Evolutionary conservation across 176 grass and related monocot species (phyloP).

Genomic region (Areca catechu): DNA sequence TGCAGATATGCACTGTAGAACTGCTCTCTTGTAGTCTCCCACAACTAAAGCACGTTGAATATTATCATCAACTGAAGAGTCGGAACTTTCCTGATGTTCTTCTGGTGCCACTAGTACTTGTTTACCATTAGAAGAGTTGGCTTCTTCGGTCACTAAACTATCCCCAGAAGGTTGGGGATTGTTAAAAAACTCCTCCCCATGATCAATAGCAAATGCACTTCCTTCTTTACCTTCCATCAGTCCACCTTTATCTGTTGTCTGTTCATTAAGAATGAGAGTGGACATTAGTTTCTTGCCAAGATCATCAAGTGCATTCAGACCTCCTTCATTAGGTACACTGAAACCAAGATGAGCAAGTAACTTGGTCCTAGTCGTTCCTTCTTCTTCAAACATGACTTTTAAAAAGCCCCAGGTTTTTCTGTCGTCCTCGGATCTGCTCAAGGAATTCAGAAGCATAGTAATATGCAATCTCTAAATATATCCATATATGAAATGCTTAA

Average conservation of each 20-base stretch:
- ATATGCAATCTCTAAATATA: background rate
- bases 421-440: too few relatives aligned
- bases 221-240: conserved; percentile 23
- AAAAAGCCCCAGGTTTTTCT: too few relatives aligned
- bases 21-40: conserved; percentile 90
- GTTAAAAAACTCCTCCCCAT: conserved; percentile 95
- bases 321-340: conserved; percentile 27
- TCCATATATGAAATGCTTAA: too few relatives aligned
- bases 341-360: too few relatives aligned
- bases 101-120: conserved; percentile 28
- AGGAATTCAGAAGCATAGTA: too few relatives aligned
- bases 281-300: conserved; percentile 51
- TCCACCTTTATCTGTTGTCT: too few relatives aligned
- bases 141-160: conserved; percentile 34
- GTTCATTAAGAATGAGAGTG: conserved; percentile 43
- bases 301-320: conserved; percentile 39
- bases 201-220: conserved; percentile 30
- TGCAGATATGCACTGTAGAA: conserved; percentile 63
- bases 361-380: too few relatives aligned
- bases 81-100: conserved; percentile 34
- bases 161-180: conserved; percentile 64
- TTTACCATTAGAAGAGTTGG: conserved; percentile 26
- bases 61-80: conserved; percentile 61
- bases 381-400: too few relatives aligned
- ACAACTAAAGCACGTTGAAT: conserved; percentile 93